Percentiles rank a stretch among this genome's conserved stretches.
phyloP scores from a whole-genome alignment of 345 rosid genomes.

The Hibiscus trionum region DNA sequence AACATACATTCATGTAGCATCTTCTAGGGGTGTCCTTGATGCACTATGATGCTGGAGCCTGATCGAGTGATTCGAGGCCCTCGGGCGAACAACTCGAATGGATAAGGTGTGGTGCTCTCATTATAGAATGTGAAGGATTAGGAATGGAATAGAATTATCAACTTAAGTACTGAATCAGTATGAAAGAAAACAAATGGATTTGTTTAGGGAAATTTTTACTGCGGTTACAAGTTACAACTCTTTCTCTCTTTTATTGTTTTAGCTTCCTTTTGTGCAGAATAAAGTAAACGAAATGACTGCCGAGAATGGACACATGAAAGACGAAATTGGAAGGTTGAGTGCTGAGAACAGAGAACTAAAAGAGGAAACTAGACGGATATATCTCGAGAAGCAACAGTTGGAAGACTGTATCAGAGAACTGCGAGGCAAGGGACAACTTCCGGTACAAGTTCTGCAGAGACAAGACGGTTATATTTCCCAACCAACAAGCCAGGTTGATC shows the following conservation, averaged over 20 bases:
- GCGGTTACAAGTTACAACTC: no score
- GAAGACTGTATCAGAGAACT: background rate
- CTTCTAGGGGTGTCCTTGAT: no score
- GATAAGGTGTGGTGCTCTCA: no score
- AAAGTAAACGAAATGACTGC: background rate
- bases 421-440: background rate
- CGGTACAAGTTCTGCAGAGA: background rate
- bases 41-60: no score
- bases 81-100: no score
- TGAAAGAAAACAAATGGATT: background rate
- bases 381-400: background rate
- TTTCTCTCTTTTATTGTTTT: background rate
- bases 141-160: background rate
- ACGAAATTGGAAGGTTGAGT: background rate
- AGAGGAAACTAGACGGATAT: background rate
- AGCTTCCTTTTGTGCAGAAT: background rate
- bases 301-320: background rate
- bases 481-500: background rate
- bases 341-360: background rate
- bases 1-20: no score
- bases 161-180: background rate
- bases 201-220: no score
- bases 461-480: background rate
- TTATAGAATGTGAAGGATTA: background rate
- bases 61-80: no score